A percentile compares a stretch with the other conserved stretches of the same genome.
Evolutionary conservation across 306 rosid genomes (phyloP).

Genomic region (Erythrophleum fordii): DNA sequence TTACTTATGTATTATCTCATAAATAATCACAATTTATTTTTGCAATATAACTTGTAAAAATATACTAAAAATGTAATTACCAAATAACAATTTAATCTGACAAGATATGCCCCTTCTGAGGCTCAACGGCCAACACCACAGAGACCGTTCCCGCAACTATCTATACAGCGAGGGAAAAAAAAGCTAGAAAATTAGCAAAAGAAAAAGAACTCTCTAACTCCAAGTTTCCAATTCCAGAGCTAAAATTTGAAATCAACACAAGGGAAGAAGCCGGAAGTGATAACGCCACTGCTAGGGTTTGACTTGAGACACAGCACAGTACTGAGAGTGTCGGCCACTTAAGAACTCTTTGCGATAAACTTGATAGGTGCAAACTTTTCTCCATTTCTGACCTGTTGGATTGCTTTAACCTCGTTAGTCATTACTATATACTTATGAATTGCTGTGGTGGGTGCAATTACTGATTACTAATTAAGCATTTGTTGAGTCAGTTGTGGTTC

Average conservation of each 20-base stretch:
- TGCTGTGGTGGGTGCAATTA: not conserved
- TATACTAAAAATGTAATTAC: not conserved
- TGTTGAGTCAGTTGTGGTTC: not conserved
- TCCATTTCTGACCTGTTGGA: not conserved
- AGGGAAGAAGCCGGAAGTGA: conserved; percentile 4
- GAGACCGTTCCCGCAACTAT: not conserved
- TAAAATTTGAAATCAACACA: not conserved
- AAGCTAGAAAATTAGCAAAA: not conserved
- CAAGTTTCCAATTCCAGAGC: not conserved
- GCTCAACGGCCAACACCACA: not conserved
- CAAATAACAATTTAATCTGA: not conserved
- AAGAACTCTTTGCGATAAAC: not conserved
- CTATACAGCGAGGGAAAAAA: not conserved
- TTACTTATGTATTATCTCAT: no score
- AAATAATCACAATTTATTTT: no score
- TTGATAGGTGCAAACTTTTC: not conserved
- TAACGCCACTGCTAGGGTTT: conserved; percentile 19
- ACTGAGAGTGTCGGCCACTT: not conserved
- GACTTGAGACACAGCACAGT: not conserved
- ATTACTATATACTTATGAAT: not conserved
- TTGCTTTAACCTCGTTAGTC: not conserved
- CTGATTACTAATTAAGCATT: not conserved
- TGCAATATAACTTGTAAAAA: no score
- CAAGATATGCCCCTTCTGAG: not conserved
- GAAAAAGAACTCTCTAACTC: not conserved